Percentiles rank a stretch among this genome's conserved stretches.
These are phyloP conservation scores for Ophiocordyceps unilateralis DNA, from an alignment of 2,329 filamentous ascomycete genomes.

Conservation along the genomic window DNA sequence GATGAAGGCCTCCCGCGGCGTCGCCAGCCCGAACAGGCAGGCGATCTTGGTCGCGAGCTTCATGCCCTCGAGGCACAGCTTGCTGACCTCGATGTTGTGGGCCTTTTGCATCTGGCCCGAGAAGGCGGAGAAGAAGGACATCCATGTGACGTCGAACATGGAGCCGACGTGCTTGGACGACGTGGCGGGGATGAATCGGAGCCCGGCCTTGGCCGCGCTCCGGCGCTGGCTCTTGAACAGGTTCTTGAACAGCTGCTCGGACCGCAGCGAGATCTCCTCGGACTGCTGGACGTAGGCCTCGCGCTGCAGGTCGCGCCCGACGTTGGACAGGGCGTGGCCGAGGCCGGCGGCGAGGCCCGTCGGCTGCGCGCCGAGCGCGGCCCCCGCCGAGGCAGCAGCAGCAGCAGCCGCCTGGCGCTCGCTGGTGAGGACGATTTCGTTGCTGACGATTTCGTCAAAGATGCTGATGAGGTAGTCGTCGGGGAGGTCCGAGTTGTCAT, in stretches of 20 bases:
- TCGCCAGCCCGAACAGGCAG: slow-evolving; percentile 82
- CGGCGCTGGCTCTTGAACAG: slow-evolving; percentile 77
- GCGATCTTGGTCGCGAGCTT: slow-evolving; percentile 86
- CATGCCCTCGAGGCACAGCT: slow-evolving; percentile 85
- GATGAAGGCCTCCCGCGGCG: slow-evolving; percentile 88
- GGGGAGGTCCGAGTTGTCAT: slow-evolving; percentile 84
- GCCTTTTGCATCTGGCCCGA: slow-evolving; percentile 88
- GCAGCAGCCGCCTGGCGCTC: slow-evolving; percentile 82
- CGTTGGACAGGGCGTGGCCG: slow-evolving; percentile 77
- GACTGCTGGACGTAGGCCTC: slow-evolving; percentile 92
- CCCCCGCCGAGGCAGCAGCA: slow-evolving; percentile 57
- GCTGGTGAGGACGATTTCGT: slow-evolving; percentile 89
- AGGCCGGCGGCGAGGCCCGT: slow-evolving; percentile 65
- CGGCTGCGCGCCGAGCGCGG: slow-evolving; percentile 35
- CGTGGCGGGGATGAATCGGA: slow-evolving; percentile 78
- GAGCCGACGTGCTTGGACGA: slow-evolving; percentile 90
- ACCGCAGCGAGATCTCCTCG: slow-evolving; percentile 65
- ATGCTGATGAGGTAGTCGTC: slow-evolving; percentile 81
- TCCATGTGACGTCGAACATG: slow-evolving; percentile 99
- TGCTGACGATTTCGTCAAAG: slow-evolving; percentile 76
- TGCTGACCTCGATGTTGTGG: slow-evolving; percentile 82
- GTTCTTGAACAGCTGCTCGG: slow-evolving; percentile 79
- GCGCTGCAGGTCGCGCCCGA: slow-evolving; percentile 76
- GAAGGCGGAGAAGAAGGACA: slow-evolving; percentile 92
- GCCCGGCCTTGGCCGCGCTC: slow-evolving; percentile 50